A percentile compares a stretch with the other conserved stretches of the same genome.
Evolutionary conservation across 2,329 filamentous ascomycete genomes (phyloP).

Genomic region (Boeremia exigua): DNA sequence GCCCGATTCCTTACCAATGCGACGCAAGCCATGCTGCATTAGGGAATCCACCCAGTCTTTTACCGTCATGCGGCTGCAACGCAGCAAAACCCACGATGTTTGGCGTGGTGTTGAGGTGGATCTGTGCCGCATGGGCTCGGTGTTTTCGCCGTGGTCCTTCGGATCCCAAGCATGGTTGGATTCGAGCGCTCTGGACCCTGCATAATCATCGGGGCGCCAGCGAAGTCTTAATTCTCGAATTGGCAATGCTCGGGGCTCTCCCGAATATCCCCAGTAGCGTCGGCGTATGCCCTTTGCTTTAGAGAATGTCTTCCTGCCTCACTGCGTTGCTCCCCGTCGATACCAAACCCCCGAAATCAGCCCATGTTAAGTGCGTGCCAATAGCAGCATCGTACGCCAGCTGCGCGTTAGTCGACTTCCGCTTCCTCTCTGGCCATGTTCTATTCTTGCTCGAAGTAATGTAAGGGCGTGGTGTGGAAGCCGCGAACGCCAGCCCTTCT

Average conservation of each 20-base stretch:
- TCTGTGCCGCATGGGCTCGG: constrained; percentile 14
- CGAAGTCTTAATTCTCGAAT: background rate
- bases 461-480: background rate
- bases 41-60: constrained; percentile 8
- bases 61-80: constrained; percentile 15
- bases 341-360: constrained; percentile 52
- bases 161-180: background rate
- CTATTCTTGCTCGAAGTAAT: background rate
- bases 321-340: constrained; percentile 38
- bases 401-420: constrained; percentile 20
- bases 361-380: constrained; percentile 47
- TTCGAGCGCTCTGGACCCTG: constrained; percentile 15
- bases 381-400: constrained; percentile 41
- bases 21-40: constrained; percentile 13
- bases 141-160: constrained; percentile 15
- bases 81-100: constrained; percentile 19
- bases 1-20: constrained; percentile 4
- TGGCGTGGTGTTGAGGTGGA: constrained; percentile 21
- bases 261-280: constrained; percentile 2
- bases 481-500: background rate
- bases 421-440: constrained; percentile 3
- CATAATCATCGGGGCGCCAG: constrained; percentile 11
- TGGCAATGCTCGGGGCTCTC: constrained; percentile 10
- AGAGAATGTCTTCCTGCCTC: constrained; percentile 31
- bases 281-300: background rate